These are phyloP conservation scores for Populus simonii DNA, from an alignment of 345 rosid species.

Conservation along the genomic window DNA sequence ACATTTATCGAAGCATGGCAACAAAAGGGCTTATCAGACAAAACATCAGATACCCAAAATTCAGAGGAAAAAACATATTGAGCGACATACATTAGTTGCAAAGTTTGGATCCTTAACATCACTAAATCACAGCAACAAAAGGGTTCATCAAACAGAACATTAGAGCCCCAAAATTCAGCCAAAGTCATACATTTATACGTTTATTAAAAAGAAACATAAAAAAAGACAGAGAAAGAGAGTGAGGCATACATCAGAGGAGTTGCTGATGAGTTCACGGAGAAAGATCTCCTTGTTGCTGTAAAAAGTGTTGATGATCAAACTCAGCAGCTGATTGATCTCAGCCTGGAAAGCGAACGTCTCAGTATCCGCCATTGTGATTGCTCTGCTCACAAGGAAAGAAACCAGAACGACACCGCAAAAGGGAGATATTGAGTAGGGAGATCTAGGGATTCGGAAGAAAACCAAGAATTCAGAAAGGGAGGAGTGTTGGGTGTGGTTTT, in stretches of 20 bases:
- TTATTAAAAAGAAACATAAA: neutral
- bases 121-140: neutral
- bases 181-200: neutral
- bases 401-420: neutral
- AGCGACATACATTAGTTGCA: neutral
- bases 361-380: neutral
- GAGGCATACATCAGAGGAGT: constrained; percentile 1
- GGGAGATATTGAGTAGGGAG: neutral
- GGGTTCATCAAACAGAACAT: neutral
- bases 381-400: neutral
- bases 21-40: too few species aligned
- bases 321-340: constrained; percentile 4
- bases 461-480: too few species aligned
- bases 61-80: too few species aligned
- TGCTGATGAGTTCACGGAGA: constrained; percentile 8
- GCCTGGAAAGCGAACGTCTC: constrained; percentile 12
- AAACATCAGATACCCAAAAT: too few species aligned
- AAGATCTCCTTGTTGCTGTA: constrained; percentile 14
- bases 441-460: neutral
- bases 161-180: neutral
- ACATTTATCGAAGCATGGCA: too few species aligned
- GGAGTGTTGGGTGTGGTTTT: neutral
- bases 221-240: neutral
- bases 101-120: neutral
- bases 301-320: constrained; percentile 1